Base-by-base conservation (phyloP, 2,329 filamentous ascomycete genomes). In the Colletotrichum truncatum region DNA sequence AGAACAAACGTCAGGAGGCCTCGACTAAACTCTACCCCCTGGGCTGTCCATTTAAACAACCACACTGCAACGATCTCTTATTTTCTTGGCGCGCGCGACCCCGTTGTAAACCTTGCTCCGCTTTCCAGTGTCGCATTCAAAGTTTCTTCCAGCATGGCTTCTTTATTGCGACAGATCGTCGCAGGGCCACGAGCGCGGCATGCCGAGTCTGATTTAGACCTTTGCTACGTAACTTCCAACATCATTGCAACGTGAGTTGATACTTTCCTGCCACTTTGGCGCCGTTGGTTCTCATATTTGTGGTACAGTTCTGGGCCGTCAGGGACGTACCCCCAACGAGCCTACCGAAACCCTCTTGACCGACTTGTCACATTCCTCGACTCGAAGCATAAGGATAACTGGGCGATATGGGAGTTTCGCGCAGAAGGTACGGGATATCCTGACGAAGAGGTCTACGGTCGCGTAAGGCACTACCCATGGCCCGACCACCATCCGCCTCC, bases 331-430 rank as follows among this genome's bases (percentile, higher is more conserved):
- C 95, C 96, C 0, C 91, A 97, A 76, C 89, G 92, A 68, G 94
- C 93, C 66, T 99, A 98, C 80, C 93, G 96, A 74, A 99, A 97
- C 75, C 95, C 95, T 0, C 89, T 97, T 52, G 91, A 97, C 74
- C 87, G 91, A 38, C 88, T 99, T 21, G 93, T 98, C 65, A 87
- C 88, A 69, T 99, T 95, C 76, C 90, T 99, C 68, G 93, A 98
- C 78, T 82, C 85, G 45, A 93, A 94, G 73, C 96, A 99, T 78
- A 91, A 87, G 26, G 81, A 89, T 25, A 83, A 96, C 68, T 99
- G 96, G 96, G 89, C 91, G 3, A 97, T 99, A 73, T 99, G 95
- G 93, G 96, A 99, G 80, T 99, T 99, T 72, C 90, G 96, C 46
- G 96, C 94, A 34, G 96, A 99, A 77, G 96, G 96, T 5, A 98